Percentiles rank a stretch among this genome's conserved stretches.
Evolutionary conservation across 495 filamentous ascomycete species (phyloP).

Genomic region (Lophiotrema nucula): DNA sequence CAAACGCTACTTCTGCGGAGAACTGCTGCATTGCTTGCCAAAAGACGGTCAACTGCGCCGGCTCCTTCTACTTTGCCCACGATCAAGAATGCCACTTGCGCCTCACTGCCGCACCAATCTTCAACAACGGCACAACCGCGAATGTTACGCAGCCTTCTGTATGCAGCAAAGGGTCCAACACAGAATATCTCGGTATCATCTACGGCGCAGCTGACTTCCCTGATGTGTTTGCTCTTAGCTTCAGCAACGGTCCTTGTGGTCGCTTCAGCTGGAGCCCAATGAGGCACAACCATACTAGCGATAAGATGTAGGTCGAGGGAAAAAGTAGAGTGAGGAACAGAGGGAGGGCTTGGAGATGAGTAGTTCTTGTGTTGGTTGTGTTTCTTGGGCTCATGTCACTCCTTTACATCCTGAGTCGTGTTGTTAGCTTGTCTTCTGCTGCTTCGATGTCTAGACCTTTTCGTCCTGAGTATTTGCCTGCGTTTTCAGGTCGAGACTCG

Average conservation of each 20-base stretch:
- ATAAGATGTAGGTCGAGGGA: too few relatives aligned
- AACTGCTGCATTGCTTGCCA: constrained; percentile 18
- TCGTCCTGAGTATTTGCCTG: too few relatives aligned
- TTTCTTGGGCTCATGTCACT: too few relatives aligned
- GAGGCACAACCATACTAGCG: not conserved
- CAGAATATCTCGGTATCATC: constrained; percentile 2
- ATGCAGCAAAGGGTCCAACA: not conserved
- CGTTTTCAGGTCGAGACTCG: too few relatives aligned
- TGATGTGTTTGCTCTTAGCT: not conserved
- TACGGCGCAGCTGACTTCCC: not conserved
- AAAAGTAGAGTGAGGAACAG: too few relatives aligned
- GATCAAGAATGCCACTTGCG: constrained; percentile 10
- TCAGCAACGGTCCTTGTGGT: constrained; percentile 14
- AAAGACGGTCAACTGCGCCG: constrained; percentile 17
- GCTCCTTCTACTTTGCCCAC: constrained; percentile 13
- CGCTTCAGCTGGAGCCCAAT: not conserved
- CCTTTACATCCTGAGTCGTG: too few relatives aligned
- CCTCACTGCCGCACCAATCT: constrained; percentile 2
- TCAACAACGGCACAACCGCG: too few relatives aligned
- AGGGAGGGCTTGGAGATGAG: too few relatives aligned
- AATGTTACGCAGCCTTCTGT: not conserved
- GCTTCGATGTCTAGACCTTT: too few relatives aligned
- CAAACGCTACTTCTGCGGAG: not conserved
- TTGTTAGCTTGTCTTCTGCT: too few relatives aligned
- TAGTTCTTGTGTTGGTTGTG: too few relatives aligned